Conservation (phyloP, 1,284 basidiomycete genomes). For the Veloboletus limbatus region DNA sequence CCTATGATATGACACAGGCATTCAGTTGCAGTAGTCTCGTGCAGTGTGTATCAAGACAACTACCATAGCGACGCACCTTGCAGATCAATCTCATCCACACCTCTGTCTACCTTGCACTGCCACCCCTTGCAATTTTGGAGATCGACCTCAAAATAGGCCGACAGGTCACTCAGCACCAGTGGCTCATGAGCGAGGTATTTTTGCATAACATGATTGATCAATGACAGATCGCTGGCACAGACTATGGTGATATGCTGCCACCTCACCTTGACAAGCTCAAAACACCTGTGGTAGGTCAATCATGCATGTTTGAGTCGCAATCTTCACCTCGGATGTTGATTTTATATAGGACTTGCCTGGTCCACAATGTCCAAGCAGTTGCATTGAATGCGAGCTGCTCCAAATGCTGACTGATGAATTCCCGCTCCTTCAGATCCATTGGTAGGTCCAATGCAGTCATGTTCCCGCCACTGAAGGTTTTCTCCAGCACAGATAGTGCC, state of each 20-base stretch:
- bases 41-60: too few relatives aligned
- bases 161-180: neutral
- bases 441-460: neutral
- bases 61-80: constrained; percentile 6
- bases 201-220: neutral
- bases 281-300: neutral
- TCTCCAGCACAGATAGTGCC: neutral
- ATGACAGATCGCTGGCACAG: neutral
- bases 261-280: neutral
- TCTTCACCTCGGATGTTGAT: too few relatives aligned
- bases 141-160: too few relatives aligned
- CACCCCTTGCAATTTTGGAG: constrained; percentile 13
- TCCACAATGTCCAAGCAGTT: neutral
- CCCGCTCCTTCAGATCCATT: neutral
- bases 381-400: neutral
- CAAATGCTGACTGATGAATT: neutral
- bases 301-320: neutral
- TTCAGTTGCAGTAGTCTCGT: too few relatives aligned
- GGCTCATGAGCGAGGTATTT: constrained; percentile 1
- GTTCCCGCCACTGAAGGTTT: neutral
- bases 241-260: neutral
- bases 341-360: too few relatives aligned
- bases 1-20: constrained; percentile 13
- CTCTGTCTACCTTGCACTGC: constrained; percentile 13
- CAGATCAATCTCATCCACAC: neutral